A percentile compares a stretch with the other conserved stretches of the same genome.
These are phyloP conservation scores for Penicillium antarcticum DNA, from an alignment of 495 filamentous ascomycete genomes.

Conservation along the genomic window DNA sequence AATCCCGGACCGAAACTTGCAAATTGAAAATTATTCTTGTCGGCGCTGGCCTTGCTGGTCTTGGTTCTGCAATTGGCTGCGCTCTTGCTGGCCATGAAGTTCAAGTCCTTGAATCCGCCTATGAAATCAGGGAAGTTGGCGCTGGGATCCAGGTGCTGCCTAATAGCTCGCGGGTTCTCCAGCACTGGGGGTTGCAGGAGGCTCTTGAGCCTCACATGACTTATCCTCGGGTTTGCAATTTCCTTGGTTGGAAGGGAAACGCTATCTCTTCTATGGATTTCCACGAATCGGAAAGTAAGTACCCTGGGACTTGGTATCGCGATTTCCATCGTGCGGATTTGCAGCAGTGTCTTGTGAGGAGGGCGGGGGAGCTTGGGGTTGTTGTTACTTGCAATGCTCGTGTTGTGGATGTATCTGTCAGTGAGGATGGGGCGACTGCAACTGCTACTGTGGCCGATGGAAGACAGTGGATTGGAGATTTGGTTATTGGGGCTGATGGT, in stretches of 20 bases:
- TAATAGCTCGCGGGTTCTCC: conserved; percentile 52
- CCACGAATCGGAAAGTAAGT: conserved; percentile 34
- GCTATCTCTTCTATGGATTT: conserved; percentile 51
- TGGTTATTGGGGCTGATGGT: conserved; percentile 58
- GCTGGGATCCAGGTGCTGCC: conserved; percentile 56
- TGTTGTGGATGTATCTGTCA: conserved; percentile 37
- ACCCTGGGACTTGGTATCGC: conserved; percentile 53
- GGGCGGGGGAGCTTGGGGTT: conserved; percentile 51
- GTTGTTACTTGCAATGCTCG: conserved; percentile 40
- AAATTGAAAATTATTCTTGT: conserved; percentile 44
- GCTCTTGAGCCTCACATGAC: conserved; percentile 47
- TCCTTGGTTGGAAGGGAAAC: conserved; percentile 49
- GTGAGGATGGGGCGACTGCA: conserved; percentile 18
- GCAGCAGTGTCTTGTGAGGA: conserved; percentile 48
- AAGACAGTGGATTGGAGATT: conserved; percentile 42
- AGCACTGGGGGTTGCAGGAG: conserved; percentile 51
- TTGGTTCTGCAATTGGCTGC: conserved; percentile 59
- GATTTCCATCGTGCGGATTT: conserved; percentile 60
- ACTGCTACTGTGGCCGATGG: conserved; percentile 28
- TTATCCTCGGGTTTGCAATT: conserved; percentile 52
- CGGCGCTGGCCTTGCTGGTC: conserved; percentile 63
- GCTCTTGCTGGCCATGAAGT: conserved; percentile 59
- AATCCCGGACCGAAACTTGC: conserved; percentile 12
- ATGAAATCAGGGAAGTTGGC: conserved; percentile 51
- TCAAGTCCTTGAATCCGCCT: conserved; percentile 55